A percentile compares a stretch with the other conserved stretches of the same genome.
Conservation (phyloP, 2,329 filamentous ascomycete species). For the Ilyonectria destructans region DNA sequence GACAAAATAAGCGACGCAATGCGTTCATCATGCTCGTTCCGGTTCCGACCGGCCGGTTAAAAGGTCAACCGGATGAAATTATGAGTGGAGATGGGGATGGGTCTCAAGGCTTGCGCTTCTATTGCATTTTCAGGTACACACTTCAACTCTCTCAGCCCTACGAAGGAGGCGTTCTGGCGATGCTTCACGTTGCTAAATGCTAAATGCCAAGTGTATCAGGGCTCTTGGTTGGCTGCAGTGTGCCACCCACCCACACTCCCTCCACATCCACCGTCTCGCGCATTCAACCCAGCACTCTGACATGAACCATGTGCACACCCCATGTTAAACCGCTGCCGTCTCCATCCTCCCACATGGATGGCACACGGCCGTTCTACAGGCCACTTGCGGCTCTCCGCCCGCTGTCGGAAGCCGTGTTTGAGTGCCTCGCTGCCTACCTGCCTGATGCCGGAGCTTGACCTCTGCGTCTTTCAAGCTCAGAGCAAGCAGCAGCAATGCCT, state of each 20-base stretch:
- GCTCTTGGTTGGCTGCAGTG: conserved; percentile 7
- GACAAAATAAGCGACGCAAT: conserved; percentile 23
- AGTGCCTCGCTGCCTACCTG: background rate
- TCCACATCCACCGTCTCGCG: background rate
- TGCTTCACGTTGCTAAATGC: background rate
- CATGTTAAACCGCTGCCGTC: background rate
- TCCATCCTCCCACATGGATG: background rate
- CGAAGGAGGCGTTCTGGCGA: background rate
- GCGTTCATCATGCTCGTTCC: conserved; percentile 1
- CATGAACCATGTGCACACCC: conserved; percentile 1
- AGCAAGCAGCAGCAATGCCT: conserved; percentile 2
- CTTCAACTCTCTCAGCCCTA: conserved; percentile 3
- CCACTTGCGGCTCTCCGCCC: background rate
- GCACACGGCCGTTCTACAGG: background rate
- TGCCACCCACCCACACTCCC: background rate
- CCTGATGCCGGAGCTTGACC: background rate
- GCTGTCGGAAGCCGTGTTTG: background rate
- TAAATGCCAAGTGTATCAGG: background rate
- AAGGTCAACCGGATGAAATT: conserved; percentile 10
- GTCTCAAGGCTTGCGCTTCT: background rate
- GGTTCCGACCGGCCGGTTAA: conserved; percentile 10
- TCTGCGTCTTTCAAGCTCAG: background rate
- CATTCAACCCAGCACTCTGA: background rate
- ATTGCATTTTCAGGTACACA: background rate
- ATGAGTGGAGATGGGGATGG: background rate